Evolutionary conservation across 139 green algal species (phyloP), one percentile per base, ranked within the genome.

Genomic region (Chlamydomonas eustigma): DNA sequence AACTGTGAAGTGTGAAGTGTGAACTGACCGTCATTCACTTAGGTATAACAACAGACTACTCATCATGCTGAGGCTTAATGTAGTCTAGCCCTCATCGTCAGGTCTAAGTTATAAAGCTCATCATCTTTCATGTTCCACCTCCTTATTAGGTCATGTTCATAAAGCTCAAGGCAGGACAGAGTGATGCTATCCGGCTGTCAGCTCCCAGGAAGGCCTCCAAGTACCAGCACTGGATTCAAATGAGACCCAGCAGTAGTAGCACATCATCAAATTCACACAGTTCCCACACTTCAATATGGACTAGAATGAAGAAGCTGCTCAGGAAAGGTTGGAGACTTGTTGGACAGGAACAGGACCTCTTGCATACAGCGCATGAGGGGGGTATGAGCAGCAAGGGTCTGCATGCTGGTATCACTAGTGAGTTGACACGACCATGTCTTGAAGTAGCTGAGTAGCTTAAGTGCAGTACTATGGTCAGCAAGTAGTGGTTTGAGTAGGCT

Each of bases 131-230:
- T 58, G 44, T 58, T 58, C 44, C 18, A n/a, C 18, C 44, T 58
- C 44, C 25, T 35, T 33, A 50, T 31, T 33, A 71, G 64, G 4
- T 37, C n/a, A 18, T 94, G 78, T 94, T 94, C 74, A 75, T 93
- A 31, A 94, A 94, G 76, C 87, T 93, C 37, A 94, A 94, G 80
- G 67, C 67, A 51, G 67, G 67, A 4, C 44, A 58, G 44, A 18
- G 12, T 58, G 44, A 58, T 12, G 44, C 12, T 12, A 18, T 58
- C 12, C 12, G 44, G 44, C 44, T 58, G 44, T 18, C 18, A 58
- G 44, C 44, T 58, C 12, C 44, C 12, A 12, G 18, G 44, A 28
- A 58, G 12, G 44, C 12, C 44, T 58, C 44, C 44, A 28, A 18
- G 44, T 18, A 58, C 12, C 12, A 58, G 44, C 44, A 28, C 18